These are phyloP conservation scores for Angophora floribunda DNA, from an alignment of 345 rosid species.

Conservation along the genomic window DNA sequence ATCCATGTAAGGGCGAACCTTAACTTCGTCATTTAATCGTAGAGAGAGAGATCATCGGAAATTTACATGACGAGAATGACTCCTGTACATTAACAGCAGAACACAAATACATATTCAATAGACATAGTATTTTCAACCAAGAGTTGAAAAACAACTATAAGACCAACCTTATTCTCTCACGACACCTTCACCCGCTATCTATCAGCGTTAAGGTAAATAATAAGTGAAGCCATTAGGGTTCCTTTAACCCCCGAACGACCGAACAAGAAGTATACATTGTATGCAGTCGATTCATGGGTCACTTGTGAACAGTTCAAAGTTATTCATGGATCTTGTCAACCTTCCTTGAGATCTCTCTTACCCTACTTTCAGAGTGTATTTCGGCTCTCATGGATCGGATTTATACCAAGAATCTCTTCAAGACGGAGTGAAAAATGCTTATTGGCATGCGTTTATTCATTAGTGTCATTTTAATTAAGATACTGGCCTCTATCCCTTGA, in stretches of 20 bases:
- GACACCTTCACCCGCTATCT: neutral
- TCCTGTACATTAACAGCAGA: neutral
- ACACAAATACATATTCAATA: neutral
- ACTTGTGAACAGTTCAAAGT: neutral
- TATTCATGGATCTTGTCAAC: neutral
- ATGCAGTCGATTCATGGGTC: neutral
- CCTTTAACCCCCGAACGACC: neutral
- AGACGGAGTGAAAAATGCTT: neutral
- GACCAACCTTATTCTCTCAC: neutral
- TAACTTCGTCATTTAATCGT: neutral
- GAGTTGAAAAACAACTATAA: neutral
- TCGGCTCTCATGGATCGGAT: neutral
- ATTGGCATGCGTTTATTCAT: neutral
- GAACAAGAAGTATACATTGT: neutral
- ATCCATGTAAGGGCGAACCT: neutral
- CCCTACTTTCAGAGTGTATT: neutral
- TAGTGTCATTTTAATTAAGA: neutral
- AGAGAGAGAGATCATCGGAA: neutral
- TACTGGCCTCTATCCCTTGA: neutral
- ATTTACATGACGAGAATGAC: neutral
- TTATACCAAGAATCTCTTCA: neutral
- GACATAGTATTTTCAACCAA: neutral
- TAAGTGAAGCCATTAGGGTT: neutral
- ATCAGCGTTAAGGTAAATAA: neutral
- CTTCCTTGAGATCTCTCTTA: neutral